A percentile compares a stretch with the other conserved stretches of the same genome.
These are phyloP conservation scores for Acacia acuminata DNA, from an alignment of 306 rosid species.

Conservation along the genomic window DNA sequence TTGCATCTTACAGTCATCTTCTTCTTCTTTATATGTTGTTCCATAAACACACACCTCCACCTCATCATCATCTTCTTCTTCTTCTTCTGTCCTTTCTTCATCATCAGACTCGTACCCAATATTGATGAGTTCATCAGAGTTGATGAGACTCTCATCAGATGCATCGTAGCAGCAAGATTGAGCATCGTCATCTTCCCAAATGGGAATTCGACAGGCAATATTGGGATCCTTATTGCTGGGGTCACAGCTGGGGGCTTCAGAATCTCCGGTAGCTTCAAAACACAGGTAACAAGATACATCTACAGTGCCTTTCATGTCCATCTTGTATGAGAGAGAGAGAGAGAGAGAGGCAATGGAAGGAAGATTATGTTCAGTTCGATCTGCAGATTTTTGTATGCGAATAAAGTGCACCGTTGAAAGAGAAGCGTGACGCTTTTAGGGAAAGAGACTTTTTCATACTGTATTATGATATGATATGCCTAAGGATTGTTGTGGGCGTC, in stretches of 20 bases:
- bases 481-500: conserved; percentile 16
- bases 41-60: conserved; percentile 26
- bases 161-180: conserved; percentile 67
- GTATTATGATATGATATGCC: conserved; percentile 21
- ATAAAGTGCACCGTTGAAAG: neutral
- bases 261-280: conserved; percentile 82
- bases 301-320: conserved; percentile 33
- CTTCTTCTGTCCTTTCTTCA: neutral
- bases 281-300: conserved; percentile 54
- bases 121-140: conserved; percentile 36
- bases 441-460: conserved; percentile 20
- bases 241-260: conserved; percentile 48
- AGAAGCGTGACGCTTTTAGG: conserved; percentile 10
- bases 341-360: neutral
- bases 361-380: neutral
- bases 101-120: conserved; percentile 21
- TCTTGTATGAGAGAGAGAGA: neutral
- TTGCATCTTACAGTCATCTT: conserved; percentile 35
- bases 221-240: conserved; percentile 16
- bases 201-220: conserved; percentile 11
- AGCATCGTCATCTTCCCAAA: conserved; percentile 57
- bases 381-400: neutral
- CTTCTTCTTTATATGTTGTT: conserved; percentile 33
- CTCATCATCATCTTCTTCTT: conserved; percentile 17
- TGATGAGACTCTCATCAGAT: conserved; percentile 31